A percentile compares a stretch with the other conserved stretches of the same genome.
These are phyloP conservation scores for Sarcomyxa edulis DNA, from an alignment of 768 basidiomycete genomes.

Conservation along the genomic window DNA sequence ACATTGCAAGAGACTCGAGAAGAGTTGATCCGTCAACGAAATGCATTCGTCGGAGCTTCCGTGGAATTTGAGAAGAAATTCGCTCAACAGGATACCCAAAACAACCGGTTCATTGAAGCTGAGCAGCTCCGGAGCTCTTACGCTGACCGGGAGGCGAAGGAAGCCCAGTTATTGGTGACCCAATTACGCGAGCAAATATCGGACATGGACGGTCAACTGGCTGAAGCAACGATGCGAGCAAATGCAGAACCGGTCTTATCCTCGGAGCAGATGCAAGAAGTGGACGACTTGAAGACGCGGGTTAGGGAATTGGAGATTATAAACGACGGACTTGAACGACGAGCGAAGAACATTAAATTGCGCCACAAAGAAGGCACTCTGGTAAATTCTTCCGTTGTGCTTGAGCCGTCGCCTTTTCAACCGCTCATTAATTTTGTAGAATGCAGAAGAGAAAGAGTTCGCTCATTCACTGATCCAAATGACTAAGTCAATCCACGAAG, in stretches of 20 bases:
- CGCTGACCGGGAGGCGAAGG: conserved; percentile 19
- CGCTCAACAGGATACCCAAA: conserved; percentile 19
- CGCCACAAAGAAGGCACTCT: conserved; percentile 43
- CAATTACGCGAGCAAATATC: conserved; percentile 11
- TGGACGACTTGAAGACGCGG: conserved; percentile 12
- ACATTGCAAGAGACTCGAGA: conserved; percentile 18
- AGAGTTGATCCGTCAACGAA: conserved; percentile 18
- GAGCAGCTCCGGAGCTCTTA: conserved; percentile 20
- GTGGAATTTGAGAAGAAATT: conserved; percentile 21
- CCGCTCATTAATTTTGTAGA: too few relatives aligned
- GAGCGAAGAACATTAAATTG: conserved; percentile 21
- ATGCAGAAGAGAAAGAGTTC: conserved; percentile 44
- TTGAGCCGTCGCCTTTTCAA: too few relatives aligned
- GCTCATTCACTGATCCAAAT: conserved; percentile 38
- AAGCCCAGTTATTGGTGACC: conserved; percentile 12
- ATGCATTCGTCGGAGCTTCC: conserved; percentile 9
- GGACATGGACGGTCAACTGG: conserved; percentile 10
- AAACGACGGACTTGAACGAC: conserved; percentile 19
- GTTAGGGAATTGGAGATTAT: conserved; percentile 14
- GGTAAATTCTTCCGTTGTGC: conserved; percentile 30
- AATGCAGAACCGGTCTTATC: conserved; percentile 1
- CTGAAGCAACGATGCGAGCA: neutral
- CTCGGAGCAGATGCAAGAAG: conserved; percentile 5
- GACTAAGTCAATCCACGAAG: conserved; percentile 43
- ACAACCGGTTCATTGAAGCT: conserved; percentile 19